Evolutionary conservation across 2,329 filamentous ascomycete species (phyloP).

Genomic region (Ramularia collo-cygni): DNA sequence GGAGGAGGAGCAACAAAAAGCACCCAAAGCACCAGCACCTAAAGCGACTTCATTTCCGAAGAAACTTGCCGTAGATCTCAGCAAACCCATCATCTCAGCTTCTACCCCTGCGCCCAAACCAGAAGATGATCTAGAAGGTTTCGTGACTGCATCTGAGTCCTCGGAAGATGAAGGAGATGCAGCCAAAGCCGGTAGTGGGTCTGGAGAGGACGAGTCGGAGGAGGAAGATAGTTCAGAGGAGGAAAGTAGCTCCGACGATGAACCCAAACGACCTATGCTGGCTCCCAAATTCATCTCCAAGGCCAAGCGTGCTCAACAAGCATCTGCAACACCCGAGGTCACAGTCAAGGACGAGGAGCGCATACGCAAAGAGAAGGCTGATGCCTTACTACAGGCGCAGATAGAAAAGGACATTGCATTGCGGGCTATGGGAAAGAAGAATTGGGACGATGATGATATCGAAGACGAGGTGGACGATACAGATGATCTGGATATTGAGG

Average conservation of each 20-base stretch:
- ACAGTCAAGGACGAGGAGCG: constrained; percentile 45
- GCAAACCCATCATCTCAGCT: constrained; percentile 27
- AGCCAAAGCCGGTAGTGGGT: constrained; percentile 20
- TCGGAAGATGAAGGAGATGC: constrained; percentile 33
- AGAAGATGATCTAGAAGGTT: constrained; percentile 44
- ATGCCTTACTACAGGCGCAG: constrained; percentile 81
- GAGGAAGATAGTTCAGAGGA: constrained; percentile 45
- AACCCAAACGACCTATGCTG: constrained; percentile 51
- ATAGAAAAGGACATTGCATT: constrained; percentile 74
- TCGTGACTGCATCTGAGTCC: constrained; percentile 49
- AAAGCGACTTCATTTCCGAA: constrained; percentile 43
- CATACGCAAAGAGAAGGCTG: constrained; percentile 62
- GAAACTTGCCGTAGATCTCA: constrained; percentile 36
- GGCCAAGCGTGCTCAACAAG: constrained; percentile 45
- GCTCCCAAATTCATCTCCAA: constrained; percentile 64
- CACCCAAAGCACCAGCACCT: constrained; percentile 32
- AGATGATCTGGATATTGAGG: constrained; percentile 77
- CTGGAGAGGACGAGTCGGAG: constrained; percentile 31
- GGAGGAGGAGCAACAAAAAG: constrained; percentile 41
- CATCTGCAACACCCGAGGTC: constrained; percentile 30
- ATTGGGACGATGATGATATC: constrained; percentile 77
- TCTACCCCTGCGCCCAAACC: constrained; percentile 24
- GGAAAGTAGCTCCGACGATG: constrained; percentile 52
- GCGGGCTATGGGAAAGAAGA: constrained; percentile 66
- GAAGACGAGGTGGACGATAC: constrained; percentile 79